Conservation (phyloP, 2,329 filamentous ascomycete genomes). For the Aspergillus sp. region DNA sequence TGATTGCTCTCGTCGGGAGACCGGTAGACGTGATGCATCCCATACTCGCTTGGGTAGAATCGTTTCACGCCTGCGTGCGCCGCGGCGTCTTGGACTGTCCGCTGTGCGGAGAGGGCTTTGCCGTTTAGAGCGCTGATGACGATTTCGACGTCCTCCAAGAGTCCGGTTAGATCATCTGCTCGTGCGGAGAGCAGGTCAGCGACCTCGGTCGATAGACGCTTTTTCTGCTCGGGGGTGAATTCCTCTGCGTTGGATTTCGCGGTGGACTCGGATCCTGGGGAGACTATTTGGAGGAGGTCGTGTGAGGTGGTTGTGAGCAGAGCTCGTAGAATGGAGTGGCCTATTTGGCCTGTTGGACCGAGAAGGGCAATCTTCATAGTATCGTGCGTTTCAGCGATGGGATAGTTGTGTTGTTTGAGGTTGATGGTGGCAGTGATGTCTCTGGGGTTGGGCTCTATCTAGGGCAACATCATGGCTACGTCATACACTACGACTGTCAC, state of each 20-base stretch:
- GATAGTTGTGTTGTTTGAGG: no score
- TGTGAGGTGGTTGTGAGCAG: conserved; percentile 5
- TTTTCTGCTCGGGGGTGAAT: background rate
- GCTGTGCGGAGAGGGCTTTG: conserved; percentile 24
- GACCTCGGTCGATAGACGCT: background rate
- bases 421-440: no score
- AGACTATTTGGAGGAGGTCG: background rate
- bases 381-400: background rate
- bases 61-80: conserved; percentile 30
- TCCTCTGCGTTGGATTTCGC: background rate
- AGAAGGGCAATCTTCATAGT: conserved; percentile 7
- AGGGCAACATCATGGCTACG: no score
- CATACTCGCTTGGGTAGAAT: conserved; percentile 34
- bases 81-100: conserved; percentile 31
- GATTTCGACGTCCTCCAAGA: conserved; percentile 27
- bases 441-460: no score
- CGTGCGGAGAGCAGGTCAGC: conserved; percentile 21
- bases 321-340: background rate
- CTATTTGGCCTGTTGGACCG: conserved; percentile 11
- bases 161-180: conserved; percentile 16
- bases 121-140: conserved; percentile 32
- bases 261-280: no score
- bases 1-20: conserved; percentile 2
- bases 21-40: conserved; percentile 28
- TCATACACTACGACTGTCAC: no score